phyloP scores from a whole-genome alignment of 2,329 filamentous ascomycete genomes.

The Cercospora citrullina region DNA sequence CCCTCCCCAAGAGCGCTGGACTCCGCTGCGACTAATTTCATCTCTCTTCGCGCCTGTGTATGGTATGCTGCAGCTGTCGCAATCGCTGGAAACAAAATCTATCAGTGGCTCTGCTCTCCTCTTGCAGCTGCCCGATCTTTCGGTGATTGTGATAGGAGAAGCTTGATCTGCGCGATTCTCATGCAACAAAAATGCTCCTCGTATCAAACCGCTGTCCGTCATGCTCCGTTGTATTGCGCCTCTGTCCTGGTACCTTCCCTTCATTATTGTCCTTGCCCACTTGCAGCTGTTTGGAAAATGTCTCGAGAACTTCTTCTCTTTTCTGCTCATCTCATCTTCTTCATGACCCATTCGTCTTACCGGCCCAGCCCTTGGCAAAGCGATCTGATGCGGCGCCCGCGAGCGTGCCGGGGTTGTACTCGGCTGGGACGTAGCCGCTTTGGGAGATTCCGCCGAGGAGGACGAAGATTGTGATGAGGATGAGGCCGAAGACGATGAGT shows the following conservation, averaged over 20 bases:
- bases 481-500: conserved; percentile 66
- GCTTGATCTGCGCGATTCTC: neutral
- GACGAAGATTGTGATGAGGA: conserved; percentile 66
- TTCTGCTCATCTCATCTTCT: conserved; percentile 1
- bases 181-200: neutral
- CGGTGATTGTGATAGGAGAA: neutral
- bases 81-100: neutral
- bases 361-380: conserved; percentile 20
- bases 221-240: neutral
- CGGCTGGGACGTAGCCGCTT: conserved; percentile 29
- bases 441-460: conserved; percentile 58
- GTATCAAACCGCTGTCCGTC: neutral
- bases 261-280: neutral
- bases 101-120: neutral
- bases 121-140: neutral
- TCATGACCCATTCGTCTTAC: conserved; percentile 23
- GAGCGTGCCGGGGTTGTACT: conserved; percentile 29
- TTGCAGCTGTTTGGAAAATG: neutral
- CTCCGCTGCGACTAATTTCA: neutral
- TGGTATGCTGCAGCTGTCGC: neutral
- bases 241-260: neutral
- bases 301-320: neutral
- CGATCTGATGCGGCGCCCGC: conserved; percentile 17
- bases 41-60: neutral
- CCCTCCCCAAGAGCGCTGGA: neutral